Percentiles rank a stretch among this genome's conserved stretches.
These are phyloP conservation scores for Penicillium sp. DNA, from an alignment of 2,329 filamentous ascomycete species.

Conservation along the genomic window DNA sequence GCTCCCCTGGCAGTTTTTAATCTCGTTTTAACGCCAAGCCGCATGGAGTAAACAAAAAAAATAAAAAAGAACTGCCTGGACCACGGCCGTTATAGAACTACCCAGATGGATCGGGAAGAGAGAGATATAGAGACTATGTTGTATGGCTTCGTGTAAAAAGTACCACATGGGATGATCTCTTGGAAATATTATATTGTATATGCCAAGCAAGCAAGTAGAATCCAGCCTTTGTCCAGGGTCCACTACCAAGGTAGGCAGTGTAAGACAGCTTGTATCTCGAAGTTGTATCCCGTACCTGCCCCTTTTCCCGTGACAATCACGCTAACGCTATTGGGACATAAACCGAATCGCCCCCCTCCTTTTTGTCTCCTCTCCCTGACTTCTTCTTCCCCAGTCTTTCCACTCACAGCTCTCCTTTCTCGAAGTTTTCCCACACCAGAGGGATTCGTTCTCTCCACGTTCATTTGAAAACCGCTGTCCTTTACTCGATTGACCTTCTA, in stretches of 20 bases:
- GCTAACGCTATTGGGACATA: slow-evolving; percentile 13
- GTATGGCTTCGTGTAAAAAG: not conserved
- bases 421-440: slow-evolving; percentile 42
- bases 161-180: not conserved
- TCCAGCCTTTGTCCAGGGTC: slow-evolving; percentile 4
- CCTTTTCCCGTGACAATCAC: slow-evolving; percentile 10
- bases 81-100: not conserved
- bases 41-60: slow-evolving; percentile 15
- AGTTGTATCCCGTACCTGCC: not conserved
- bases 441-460: slow-evolving; percentile 41
- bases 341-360: slow-evolving; percentile 14
- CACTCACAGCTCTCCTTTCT: slow-evolving; percentile 10
- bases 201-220: slow-evolving; percentile 2
- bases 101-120: not conserved
- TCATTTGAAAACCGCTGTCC: slow-evolving; percentile 36
- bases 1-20: slow-evolving; percentile 21
- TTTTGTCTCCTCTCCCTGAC: slow-evolving; percentile 18
- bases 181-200: not conserved
- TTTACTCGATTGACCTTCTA: slow-evolving; percentile 29
- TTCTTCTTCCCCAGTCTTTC: slow-evolving; percentile 23
- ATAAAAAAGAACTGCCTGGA: slow-evolving; percentile 18
- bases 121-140: not conserved
- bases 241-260: slow-evolving; percentile 8
- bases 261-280: slow-evolving; percentile 4
- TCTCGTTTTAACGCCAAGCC: slow-evolving; percentile 28